Percentiles rank a stretch among this genome's conserved stretches.
phyloP scores from a whole-genome alignment of 1,284 basidiomycete species.

The Ustilago trichophora region DNA sequence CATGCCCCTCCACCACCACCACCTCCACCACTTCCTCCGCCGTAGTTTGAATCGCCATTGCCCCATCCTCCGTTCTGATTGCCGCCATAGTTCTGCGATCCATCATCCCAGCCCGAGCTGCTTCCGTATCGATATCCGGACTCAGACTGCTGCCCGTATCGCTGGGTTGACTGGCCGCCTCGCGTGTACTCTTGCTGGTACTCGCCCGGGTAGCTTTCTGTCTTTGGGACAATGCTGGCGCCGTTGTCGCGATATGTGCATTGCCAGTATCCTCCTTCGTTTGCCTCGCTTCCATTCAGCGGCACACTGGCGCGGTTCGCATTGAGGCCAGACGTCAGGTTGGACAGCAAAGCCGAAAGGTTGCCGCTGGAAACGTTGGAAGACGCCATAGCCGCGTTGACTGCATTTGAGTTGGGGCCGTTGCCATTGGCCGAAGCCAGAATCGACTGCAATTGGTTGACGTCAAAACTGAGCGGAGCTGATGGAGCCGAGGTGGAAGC shows the following conservation, averaged over 20 bases:
- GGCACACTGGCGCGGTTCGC: neutral
- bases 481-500: constrained; percentile 5
- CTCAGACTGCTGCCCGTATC: too few species aligned
- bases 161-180: neutral
- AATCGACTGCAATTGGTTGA: constrained; percentile 21
- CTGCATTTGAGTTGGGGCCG: constrained; percentile 2
- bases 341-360: constrained; percentile 32
- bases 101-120: constrained; percentile 1
- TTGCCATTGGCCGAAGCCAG: constrained; percentile 17
- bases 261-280: constrained; percentile 6
- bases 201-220: constrained; percentile 38
- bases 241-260: neutral
- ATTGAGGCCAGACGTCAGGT: constrained; percentile 5
- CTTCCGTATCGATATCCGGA: neutral
- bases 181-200: constrained; percentile 23
- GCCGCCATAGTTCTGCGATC: too few species aligned
- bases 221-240: neutral
- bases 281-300: neutral
- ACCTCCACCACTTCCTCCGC: constrained; percentile 4
- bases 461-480: constrained; percentile 20
- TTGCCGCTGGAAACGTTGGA: constrained; percentile 4
- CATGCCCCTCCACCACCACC: neutral
- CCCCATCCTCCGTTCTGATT: too few species aligned
- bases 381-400: constrained; percentile 10
- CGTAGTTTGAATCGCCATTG: neutral